These are phyloP conservation scores for Lentinula raphanica DNA, from an alignment of 768 basidiomycete species.

Conservation along the genomic window DNA sequence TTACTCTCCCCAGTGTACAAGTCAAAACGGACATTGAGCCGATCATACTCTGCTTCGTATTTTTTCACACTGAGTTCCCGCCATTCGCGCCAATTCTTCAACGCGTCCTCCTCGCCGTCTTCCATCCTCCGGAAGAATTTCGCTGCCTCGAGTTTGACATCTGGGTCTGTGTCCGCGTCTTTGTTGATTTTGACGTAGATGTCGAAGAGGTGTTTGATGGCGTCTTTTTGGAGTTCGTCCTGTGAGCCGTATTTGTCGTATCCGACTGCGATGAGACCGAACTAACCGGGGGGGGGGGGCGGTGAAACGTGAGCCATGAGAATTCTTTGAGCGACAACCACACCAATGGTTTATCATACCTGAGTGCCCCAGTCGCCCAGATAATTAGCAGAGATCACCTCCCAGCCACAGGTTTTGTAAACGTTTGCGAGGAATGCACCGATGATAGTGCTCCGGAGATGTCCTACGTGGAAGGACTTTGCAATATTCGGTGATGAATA, in stretches of 20 bases:
- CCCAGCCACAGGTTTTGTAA: slow-evolving; percentile 91
- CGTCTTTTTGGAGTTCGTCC: slow-evolving; percentile 76
- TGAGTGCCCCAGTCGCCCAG: slow-evolving; percentile 99
- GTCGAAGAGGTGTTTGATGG: slow-evolving; percentile 92
- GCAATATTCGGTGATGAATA: slow-evolving; percentile 98
- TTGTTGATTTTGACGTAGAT: slow-evolving; percentile 93
- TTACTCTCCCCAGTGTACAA: slow-evolving; percentile 88
- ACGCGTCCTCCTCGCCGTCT: slow-evolving; percentile 79
- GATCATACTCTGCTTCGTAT: slow-evolving; percentile 82
- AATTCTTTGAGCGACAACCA: neutral
- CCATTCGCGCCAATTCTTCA: slow-evolving; percentile 90
- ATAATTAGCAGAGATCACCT: slow-evolving; percentile 89
- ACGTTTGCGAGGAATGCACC: slow-evolving; percentile 91
- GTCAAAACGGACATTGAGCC: slow-evolving; percentile 88
- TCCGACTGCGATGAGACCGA: slow-evolving; percentile 85
- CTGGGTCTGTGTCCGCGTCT: slow-evolving; percentile 68
- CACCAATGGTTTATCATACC: slow-evolving; percentile 33
- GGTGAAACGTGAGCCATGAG: too few relatives aligned
- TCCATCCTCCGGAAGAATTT: slow-evolving; percentile 94
- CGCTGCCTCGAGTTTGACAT: slow-evolving; percentile 72
- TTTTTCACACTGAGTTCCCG: slow-evolving; percentile 86
- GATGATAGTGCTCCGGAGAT: slow-evolving; percentile 96
- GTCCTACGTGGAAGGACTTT: slow-evolving; percentile 97
- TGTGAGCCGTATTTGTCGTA: slow-evolving; percentile 89
- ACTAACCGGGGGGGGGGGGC: slow-evolving; percentile 33